Base-by-base conservation (phyloP, 1,284 basidiomycete genomes). In the Salmacisia buchloeana region DNA sequence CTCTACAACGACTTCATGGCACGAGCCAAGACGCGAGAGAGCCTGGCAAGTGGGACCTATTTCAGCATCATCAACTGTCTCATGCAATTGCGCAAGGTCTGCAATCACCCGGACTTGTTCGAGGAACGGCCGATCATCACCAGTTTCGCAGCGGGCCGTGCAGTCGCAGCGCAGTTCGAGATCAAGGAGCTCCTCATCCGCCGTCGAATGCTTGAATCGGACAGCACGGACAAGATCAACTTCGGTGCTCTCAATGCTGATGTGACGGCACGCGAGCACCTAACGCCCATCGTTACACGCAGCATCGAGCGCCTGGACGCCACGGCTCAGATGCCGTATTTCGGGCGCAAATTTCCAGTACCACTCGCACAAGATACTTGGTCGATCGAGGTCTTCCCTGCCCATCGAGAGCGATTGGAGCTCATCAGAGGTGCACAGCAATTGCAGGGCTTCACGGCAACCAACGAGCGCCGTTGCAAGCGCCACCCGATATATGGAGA, bases 1-100 rank as follows among this genome's bases (percentile, higher is more conserved):
- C 85, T 98, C 7, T 98, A 98, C 81, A 94, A 98, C 83, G 94
- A 97, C 80, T 97, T 97, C 83, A 97, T 98, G 93, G 85, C 89
- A 4, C 86, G 94, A 31, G 87, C 91, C 0, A 88, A 92, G 66
- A 97, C 94, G 1, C 86, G 87, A 43, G 88, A 91, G 72, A 91
- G 91, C 15, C 84, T 97, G 57, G 85, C 88, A 18, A 92, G 90
- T 3, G 94, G 94, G 2, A 93, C 93, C 62, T 85, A 85, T 71
- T 81, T 86, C 62, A 84, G 83, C 59, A 92, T 97, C 65, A 92
- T 94, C 81, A 97, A 97, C 79, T 91, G 94, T 65, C 84, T 97
- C 64, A 97, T 97, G 94, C 94, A 97, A 79, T 84, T 96, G 23
- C 86, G 77, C 23, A 80, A 79, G 63, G 77, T 78, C 41, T 94